Percentiles rank a stretch among this genome's conserved stretches.
phyloP scores from a whole-genome alignment of 176 grass and related monocot genomes.

The Sorghum bicolor region DNA sequence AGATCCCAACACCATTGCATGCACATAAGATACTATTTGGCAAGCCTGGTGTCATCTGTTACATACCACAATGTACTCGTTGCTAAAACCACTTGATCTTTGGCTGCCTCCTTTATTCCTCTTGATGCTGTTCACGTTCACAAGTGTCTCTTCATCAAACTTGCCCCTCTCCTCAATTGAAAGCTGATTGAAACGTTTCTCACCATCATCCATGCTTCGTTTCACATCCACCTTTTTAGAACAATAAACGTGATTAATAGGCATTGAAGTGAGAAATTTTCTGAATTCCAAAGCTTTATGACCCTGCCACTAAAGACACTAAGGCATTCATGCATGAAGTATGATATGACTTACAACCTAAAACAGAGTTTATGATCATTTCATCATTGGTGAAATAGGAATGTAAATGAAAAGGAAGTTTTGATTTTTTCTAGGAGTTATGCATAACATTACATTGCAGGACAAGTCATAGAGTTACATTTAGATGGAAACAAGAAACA shows the following conservation, averaged over 20 bases:
- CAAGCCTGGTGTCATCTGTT: neutral
- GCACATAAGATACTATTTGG: neutral
- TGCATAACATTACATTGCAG: conserved; percentile 12
- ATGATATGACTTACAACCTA: neutral
- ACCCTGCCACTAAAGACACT: conserved; percentile 1
- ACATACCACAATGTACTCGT: conserved; percentile 98
- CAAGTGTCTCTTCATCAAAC: conserved; percentile 99
- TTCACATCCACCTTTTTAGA: conserved; percentile 82
- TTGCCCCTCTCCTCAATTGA: conserved; percentile 98
- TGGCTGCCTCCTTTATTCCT: conserved; percentile 66
- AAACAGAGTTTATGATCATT: neutral
- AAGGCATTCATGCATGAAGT: neutral
- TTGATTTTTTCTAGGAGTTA: neutral
- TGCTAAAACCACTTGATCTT: conserved; percentile 79
- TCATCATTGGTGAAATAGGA: neutral
- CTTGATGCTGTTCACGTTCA: conserved; percentile 96
- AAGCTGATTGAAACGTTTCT: conserved; percentile 95
- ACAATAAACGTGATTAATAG: neutral
- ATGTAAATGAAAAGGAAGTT: neutral
- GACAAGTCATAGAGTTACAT: neutral
- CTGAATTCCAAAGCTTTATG: neutral
- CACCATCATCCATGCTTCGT: conserved; percentile 80
- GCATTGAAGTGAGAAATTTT: conserved; percentile 18
- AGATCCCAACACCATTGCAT: too few species aligned
- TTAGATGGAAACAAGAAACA: neutral